A percentile compares a stretch with the other conserved stretches of the same genome.
phyloP scores from a whole-genome alignment of 139 green algal species.

The Chlorella sp. region DNA sequence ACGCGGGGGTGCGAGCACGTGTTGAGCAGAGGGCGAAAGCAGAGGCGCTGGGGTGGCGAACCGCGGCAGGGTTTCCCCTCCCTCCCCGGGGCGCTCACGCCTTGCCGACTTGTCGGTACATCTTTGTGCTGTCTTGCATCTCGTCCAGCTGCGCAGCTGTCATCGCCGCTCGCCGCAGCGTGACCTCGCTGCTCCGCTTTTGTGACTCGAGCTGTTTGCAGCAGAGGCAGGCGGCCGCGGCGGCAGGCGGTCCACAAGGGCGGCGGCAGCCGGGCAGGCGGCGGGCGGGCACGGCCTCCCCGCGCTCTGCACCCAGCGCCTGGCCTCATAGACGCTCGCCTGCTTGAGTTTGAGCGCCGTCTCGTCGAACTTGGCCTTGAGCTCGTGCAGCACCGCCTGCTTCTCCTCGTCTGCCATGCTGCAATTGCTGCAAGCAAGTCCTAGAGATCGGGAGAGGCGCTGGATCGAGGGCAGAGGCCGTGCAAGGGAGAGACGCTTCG shows the following conservation, averaged over 20 bases:
- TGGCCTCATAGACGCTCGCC: background rate
- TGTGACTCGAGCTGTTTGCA: conserved; percentile 34
- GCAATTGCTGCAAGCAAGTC: background rate
- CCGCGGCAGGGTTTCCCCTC: no score
- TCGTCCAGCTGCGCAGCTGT: conserved; percentile 44
- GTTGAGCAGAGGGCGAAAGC: no score
- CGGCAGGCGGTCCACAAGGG: background rate
- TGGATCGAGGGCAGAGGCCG: background rate
- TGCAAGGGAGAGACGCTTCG: background rate
- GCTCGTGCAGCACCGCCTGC: background rate
- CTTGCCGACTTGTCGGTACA: conserved; percentile 37
- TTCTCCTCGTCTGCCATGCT: conserved; percentile 33
- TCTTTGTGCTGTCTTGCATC: conserved; percentile 13
- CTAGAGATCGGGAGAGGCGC: no score
- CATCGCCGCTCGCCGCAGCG: conserved; percentile 40
- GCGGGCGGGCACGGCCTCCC: no score
- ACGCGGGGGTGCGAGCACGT: no score
- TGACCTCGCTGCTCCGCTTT: conserved; percentile 6
- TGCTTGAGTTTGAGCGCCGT: conserved; percentile 8
- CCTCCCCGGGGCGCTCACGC: conserved; percentile 34
- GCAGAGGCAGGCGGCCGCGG: background rate
- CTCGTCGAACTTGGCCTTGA: conserved; percentile 25
- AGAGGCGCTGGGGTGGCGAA: no score
- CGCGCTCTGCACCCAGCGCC: background rate
- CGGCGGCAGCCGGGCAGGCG: background rate